Conservation (phyloP, 306 rosid genomes). For the Trifolium repens region DNA sequence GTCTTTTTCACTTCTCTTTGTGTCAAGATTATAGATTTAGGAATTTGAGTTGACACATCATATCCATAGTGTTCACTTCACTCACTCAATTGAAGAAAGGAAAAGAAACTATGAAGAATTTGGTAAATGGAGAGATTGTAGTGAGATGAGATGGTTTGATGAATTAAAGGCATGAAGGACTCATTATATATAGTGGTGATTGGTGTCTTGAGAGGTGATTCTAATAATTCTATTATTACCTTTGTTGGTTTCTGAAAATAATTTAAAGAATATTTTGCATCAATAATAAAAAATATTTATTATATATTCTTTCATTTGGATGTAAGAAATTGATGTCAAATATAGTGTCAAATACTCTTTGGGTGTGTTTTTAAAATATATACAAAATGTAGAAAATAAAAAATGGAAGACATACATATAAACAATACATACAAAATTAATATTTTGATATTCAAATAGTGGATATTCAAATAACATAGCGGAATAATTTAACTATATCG, state of each 20-base stretch:
- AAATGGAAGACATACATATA: no score
- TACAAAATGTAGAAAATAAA: no score
- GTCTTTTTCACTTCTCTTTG: no score
- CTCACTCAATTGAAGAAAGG: neutral
- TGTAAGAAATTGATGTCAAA: no score
- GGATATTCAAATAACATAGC: no score
- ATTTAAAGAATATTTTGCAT: neutral
- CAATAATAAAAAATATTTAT: no score
- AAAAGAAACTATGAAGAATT: conserved; percentile 20
- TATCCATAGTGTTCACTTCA: conserved; percentile 6
- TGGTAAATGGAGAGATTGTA: conserved; percentile 7
- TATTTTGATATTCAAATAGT: no score
- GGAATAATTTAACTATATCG: no score
- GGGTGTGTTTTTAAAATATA: no score
- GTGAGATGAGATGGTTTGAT: conserved; percentile 17
- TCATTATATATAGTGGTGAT: conserved; percentile 37
- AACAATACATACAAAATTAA: no score
- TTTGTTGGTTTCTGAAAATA: neutral
- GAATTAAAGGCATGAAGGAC: conserved; percentile 26
- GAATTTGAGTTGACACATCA: conserved; percentile 44
- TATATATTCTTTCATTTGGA: neutral
- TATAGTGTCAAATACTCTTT: no score
- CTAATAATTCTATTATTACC: neutral
- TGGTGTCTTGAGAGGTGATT: neutral
- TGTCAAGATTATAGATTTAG: no score